Base-by-base conservation (phyloP, 2,329 filamentous ascomycete species). In the Nemania serpens region DNA sequence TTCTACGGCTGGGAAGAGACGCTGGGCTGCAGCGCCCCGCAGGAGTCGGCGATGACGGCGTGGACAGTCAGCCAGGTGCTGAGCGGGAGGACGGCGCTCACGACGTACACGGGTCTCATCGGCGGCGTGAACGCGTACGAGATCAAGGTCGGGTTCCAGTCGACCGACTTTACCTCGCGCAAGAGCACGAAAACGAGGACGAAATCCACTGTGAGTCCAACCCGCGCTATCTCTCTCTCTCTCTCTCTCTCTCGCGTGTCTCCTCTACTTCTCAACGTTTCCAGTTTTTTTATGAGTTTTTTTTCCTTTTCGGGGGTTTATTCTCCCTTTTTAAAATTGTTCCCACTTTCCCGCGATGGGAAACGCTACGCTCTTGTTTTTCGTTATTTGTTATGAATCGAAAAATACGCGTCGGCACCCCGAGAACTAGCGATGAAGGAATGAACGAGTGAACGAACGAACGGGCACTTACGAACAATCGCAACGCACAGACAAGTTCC, bases 111-210 rank as follows among this genome's bases (percentile, higher is more conserved):
- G 2, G 54, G 41, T 10, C 6, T 15, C 15, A 11, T 29, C 9
- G 66, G 64, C 10, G 66, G 66, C 2, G 18, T 66, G 15, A 67
- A 68, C 13, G 66, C 66, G n/a, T 68, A 64, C 15, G 60, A 59
- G 37, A 45, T 68, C 6, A 61, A 67, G 56, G 63, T 68, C 1
- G 59, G 66, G 12, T 63, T 62, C 47, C 66, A 65, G 17, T 55
- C 56, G 13, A 63, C 59, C 5, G 62, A 64, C 22, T 62, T 64
- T 22, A 25, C 20, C 5, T 60, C 61, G 34, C 54, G n/a, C 29
- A 63, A 47, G 7, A 55, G 13, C 5, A 49, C 55, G 9, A 36
- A 29, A 7, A 29, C 25, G 25, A 29, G 25, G 25, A 29, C 25
- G 25, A 29, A 3, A 29, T 29, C 46, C 25, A 53, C 43, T 5